phyloP scores from a whole-genome alignment of 2,329 filamentous ascomycete species.

The Talaromyces funiculosus region DNA sequence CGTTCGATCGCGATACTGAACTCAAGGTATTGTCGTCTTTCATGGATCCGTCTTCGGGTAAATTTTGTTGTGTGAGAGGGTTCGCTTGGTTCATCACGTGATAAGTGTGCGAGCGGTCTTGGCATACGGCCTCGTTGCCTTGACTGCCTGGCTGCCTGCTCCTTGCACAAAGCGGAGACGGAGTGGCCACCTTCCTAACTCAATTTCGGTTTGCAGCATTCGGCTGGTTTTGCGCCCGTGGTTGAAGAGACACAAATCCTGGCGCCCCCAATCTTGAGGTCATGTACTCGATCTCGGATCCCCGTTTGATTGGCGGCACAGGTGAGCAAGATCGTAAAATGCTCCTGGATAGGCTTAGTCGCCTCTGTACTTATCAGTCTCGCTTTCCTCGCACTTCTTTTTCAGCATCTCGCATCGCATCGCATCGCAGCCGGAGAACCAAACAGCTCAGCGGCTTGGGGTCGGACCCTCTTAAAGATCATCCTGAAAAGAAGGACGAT shows the following conservation, averaged over 20 bases:
- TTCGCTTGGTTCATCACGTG: slow-evolving; percentile 39
- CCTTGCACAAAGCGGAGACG: not conserved
- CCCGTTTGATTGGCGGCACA: not conserved
- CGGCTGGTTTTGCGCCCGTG: not conserved
- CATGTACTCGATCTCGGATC: not conserved
- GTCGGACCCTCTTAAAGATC: not conserved
- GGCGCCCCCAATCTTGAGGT: too few relatives aligned
- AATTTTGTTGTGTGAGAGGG: slow-evolving; percentile 36
- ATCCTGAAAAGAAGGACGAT: not conserved
- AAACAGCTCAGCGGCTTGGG: not conserved
- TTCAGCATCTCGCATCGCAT: not conserved
- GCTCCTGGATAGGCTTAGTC: not conserved
- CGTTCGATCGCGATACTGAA: slow-evolving; percentile 35
- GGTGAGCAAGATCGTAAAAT: not conserved
- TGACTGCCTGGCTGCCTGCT: not conserved
- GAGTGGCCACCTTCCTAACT: not conserved
- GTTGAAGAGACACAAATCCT: not conserved
- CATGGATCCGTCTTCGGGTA: slow-evolving; percentile 23
- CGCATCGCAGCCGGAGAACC: not conserved
- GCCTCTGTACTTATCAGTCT: not conserved
- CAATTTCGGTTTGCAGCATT: too few relatives aligned
- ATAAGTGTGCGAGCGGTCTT: slow-evolving; percentile 10
- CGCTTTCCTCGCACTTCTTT: not conserved
- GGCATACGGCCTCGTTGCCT: not conserved
- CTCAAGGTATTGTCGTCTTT: slow-evolving; percentile 29